phyloP scores from a whole-genome alignment of 1,139 yeast species.

The Blastobotrys aristatus region DNA sequence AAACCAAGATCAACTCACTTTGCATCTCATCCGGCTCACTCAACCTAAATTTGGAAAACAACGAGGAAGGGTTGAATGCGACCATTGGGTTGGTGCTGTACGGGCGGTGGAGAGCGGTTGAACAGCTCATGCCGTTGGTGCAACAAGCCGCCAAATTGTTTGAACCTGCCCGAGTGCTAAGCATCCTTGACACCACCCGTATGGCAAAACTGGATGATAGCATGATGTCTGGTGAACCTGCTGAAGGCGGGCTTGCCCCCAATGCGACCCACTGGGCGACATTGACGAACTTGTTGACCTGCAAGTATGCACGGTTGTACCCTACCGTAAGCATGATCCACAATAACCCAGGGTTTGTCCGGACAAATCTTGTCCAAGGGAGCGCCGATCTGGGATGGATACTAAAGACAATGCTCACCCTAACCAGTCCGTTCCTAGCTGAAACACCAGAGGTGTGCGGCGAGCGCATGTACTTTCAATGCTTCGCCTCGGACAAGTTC shows the following conservation, averaged over 20 bases:
- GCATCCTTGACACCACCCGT: constrained; percentile 23
- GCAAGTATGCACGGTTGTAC: constrained; percentile 25
- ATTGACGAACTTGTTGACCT: constrained; percentile 17
- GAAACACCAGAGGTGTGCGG: background rate
- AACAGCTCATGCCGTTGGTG: constrained; percentile 25
- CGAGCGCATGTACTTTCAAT: background rate
- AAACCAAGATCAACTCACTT: constrained; percentile 27
- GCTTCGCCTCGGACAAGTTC: background rate
- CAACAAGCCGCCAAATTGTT: constrained; percentile 22
- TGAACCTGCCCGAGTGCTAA: constrained; percentile 31
- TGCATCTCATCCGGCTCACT: constrained; percentile 25
- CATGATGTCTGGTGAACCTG: background rate
- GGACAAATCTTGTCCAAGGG: constrained; percentile 19
- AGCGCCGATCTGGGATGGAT: background rate
- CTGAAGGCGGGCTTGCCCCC: background rate
- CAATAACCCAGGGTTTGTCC: constrained; percentile 31
- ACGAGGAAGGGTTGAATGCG: constrained; percentile 29
- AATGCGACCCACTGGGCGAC: background rate
- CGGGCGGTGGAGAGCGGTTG: constrained; percentile 27
- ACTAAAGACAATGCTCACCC: background rate
- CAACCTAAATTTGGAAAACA: constrained; percentile 19
- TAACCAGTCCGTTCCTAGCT: background rate
- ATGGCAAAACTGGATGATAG: constrained; percentile 29
- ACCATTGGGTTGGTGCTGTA: constrained; percentile 28
- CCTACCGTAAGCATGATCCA: constrained; percentile 29